Evolutionary conservation across 2,329 filamentous ascomycete genomes (phyloP), one percentile per base, ranked within the genome.

Genomic region (Coniochaeta sp.): DNA sequence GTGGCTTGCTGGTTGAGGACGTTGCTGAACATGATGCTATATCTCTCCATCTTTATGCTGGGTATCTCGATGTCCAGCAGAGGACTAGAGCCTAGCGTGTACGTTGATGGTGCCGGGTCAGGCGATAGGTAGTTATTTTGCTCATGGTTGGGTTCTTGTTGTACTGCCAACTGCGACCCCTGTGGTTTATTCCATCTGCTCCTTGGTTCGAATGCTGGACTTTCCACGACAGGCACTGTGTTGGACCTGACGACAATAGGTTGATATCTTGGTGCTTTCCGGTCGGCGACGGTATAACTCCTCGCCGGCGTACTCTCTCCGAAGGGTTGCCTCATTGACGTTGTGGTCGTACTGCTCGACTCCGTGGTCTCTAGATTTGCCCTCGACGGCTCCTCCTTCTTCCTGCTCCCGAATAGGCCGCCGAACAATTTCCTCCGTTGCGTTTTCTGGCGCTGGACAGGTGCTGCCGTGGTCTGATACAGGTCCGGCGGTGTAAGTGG

Each of bases 11-110:
- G 66, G 55, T 81, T 78, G 24, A 96, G 71, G 6, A 96, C 75
- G 32, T 80, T 81, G 51, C 85, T 83, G 63, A 97, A 96, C 91
- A 96, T 96, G 57, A 96, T 81, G 60, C 91, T 96, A 60, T 96
- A 97, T 48, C 92, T 77, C 65, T 96, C 92, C 77, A 97, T 76
- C 56, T 86, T 82, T 51, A 88, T 78, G 48, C 81, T 79, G 1
- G 92, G 91, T 52, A 96, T 94, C 50, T 91, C 82, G 14, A 96
- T 78, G 59, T 91, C 77, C 18, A 96, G 71, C 6, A 86, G 66
- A 2, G 71, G 67, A 27, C 27, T 22, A 10, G 32, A 26, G 38
- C 40, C 30, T 30, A 12, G 9, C 30, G 9, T 9, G n/a, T 32
- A 28, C 7, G 45, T 30, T 3, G 26, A 26, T 31, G 45, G 12